phyloP scores from a whole-genome alignment of 139 green algal species.

The Medakamo hakoo region DNA sequence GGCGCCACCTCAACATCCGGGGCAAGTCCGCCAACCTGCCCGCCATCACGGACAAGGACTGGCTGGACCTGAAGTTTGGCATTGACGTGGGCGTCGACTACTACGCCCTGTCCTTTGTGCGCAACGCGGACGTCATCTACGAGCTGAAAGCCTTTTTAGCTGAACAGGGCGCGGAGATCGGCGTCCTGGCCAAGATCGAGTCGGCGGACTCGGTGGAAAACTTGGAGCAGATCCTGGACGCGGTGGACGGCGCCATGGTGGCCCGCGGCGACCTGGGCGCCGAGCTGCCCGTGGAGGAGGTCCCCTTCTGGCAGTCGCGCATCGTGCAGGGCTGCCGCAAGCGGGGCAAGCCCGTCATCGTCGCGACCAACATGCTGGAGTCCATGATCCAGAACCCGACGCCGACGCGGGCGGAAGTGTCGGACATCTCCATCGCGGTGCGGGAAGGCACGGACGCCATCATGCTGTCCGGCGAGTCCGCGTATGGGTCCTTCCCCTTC shows the following conservation, averaged over 20 bases:
- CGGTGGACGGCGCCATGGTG: constrained; percentile 67
- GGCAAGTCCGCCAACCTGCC: constrained; percentile 65
- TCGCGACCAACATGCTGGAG: constrained; percentile 74
- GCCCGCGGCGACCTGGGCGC: constrained; percentile 60
- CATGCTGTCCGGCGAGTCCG: constrained; percentile 57
- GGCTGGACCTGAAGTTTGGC: constrained; percentile 55
- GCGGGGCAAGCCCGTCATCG: constrained; percentile 59
- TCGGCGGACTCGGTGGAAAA: constrained; percentile 46
- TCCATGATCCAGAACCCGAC: constrained; percentile 64
- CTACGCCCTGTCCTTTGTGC: constrained; percentile 63
- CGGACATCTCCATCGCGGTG: constrained; percentile 54
- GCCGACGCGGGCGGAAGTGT: constrained; percentile 52
- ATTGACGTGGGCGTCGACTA: constrained; percentile 56
- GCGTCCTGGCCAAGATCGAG: constrained; percentile 65
- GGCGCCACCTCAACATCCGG: constrained; percentile 65
- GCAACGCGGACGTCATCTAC: constrained; percentile 41
- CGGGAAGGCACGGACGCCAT: constrained; percentile 49
- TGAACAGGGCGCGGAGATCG: constrained; percentile 27
- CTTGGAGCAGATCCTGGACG: constrained; percentile 60
- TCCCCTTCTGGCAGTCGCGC: constrained; percentile 42
- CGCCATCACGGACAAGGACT: constrained; percentile 66
- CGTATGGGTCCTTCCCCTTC: constrained; percentile 46
- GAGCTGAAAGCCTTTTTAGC: constrained; percentile 52
- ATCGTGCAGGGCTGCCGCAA: constrained; percentile 52
- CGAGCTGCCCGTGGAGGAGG: constrained; percentile 62